These are phyloP conservation scores for Eragrostis curvula DNA, from an alignment of 176 grass and related monocot species.

Conservation along the genomic window DNA sequence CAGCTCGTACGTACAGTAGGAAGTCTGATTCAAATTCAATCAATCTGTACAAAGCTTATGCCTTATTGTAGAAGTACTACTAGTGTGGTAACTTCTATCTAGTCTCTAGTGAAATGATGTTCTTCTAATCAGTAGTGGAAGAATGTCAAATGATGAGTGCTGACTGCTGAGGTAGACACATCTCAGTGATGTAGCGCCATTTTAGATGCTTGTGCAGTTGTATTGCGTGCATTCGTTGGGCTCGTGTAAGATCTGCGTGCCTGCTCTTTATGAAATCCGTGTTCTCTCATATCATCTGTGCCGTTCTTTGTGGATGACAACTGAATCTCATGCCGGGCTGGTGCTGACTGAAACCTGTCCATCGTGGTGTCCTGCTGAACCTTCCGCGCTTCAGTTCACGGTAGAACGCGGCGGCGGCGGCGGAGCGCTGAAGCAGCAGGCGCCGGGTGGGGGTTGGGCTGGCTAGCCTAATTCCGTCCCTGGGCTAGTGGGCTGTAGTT, in stretches of 20 bases:
- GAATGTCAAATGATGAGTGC: background rate
- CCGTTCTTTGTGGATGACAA: background rate
- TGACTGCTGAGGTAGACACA: background rate
- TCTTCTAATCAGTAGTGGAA: too few relatives aligned
- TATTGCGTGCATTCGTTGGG: background rate
- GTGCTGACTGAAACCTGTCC: background rate
- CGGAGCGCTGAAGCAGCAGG: too few relatives aligned
- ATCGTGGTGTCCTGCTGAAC: background rate
- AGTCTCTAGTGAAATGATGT: background rate
- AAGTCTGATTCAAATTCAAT: too few relatives aligned
- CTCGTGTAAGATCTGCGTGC: background rate
- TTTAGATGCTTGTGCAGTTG: background rate
- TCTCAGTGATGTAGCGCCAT: background rate
- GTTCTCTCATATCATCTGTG: background rate
- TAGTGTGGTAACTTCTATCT: too few relatives aligned
- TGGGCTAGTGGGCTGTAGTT: too few relatives aligned
- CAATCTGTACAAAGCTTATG: too few relatives aligned
- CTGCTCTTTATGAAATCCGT: background rate
- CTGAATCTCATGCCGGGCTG: background rate
- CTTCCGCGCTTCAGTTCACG: background rate
- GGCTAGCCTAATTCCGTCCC: too few relatives aligned
- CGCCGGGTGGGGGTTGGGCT: too few relatives aligned
- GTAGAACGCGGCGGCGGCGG: background rate
- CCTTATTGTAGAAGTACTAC: too few relatives aligned
- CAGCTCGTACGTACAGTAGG: background rate